A percentile compares a stretch with the other conserved stretches of the same genome.
These are phyloP conservation scores for Microsporum canis DNA, from an alignment of 2,329 filamentous ascomycete genomes.

Conservation along the genomic window DNA sequence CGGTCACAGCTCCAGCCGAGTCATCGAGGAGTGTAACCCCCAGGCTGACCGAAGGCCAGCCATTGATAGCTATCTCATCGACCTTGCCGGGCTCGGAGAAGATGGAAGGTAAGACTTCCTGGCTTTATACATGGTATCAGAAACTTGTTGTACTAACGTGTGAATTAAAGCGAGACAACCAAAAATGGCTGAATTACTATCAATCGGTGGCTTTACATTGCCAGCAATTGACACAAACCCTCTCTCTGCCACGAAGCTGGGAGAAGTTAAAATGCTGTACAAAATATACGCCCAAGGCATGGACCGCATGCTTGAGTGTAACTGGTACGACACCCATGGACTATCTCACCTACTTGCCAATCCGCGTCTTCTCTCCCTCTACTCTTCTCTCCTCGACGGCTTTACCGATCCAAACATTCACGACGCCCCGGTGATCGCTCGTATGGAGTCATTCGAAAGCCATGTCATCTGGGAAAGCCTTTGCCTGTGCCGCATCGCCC, in stretches of 20 bases:
- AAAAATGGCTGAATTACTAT: slow-evolving; percentile 62
- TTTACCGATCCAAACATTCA: slow-evolving; percentile 32
- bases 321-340: slow-evolving; percentile 59
- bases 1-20: not conserved
- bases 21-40: slow-evolving; percentile 2
- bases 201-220: slow-evolving; percentile 49
- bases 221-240: slow-evolving; percentile 43
- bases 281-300: slow-evolving; percentile 64
- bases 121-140: not conserved
- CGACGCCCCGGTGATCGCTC: slow-evolving; percentile 28
- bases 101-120: slow-evolving; percentile 8
- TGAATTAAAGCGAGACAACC: slow-evolving; percentile 48
- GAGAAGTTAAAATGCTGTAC: slow-evolving; percentile 62
- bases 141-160: not conserved
- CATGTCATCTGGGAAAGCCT: slow-evolving; percentile 51
- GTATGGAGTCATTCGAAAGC: slow-evolving; percentile 44
- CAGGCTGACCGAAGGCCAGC: not conserved
- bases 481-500: slow-evolving; percentile 39
- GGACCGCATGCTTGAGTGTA: slow-evolving; percentile 66
- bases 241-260: slow-evolving; percentile 39
- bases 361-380: slow-evolving; percentile 51
- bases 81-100: slow-evolving; percentile 9
- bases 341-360: slow-evolving; percentile 45
- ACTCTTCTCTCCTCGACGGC: slow-evolving; percentile 51
- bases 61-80: slow-evolving; percentile 10